These are phyloP conservation scores for Angomonas desouzai DNA, from an alignment of 208 protist species.

Conservation along the genomic window DNA sequence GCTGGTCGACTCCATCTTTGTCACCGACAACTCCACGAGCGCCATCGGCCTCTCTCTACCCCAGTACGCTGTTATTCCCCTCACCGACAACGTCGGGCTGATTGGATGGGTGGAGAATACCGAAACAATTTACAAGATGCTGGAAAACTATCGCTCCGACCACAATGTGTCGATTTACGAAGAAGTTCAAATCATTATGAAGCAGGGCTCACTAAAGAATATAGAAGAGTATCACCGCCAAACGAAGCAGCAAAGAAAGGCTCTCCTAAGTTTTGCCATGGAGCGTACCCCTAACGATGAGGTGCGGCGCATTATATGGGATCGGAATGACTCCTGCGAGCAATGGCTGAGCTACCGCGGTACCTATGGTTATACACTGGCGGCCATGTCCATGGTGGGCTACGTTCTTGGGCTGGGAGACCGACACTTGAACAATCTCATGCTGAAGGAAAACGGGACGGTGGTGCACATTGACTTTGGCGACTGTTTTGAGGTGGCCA, in stretches of 20 bases:
- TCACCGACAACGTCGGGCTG: constrained; percentile 98
- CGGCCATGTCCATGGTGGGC: constrained; percentile 99
- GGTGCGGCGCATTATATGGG: constrained; percentile 96
- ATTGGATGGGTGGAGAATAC: constrained; percentile 99
- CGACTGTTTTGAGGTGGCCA: constrained; percentile 99
- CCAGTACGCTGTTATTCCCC: constrained; percentile 98
- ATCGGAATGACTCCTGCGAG: constrained; percentile 96
- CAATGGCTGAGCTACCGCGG: constrained; percentile 98
- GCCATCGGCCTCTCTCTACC: constrained; percentile 92
- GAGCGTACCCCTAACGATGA: constrained; percentile 95
- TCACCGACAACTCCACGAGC: constrained; percentile 72
- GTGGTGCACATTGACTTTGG: constrained; percentile 99
- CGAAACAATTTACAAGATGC: constrained; percentile 94
- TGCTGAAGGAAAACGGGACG: constrained; percentile 98
- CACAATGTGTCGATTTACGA: constrained; percentile 79
- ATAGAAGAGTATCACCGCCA: constrained; percentile 87
- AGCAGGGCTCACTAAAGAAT: constrained; percentile 51
- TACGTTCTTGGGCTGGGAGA: constrained; percentile 99
- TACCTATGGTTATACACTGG: constrained; percentile 98
- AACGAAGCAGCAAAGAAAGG: constrained; percentile 68
- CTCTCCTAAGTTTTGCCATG: constrained; percentile 92
- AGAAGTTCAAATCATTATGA: constrained; percentile 80
- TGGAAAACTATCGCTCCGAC: constrained; percentile 71
- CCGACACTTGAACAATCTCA: constrained; percentile 99
- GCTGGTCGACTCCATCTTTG: constrained; percentile 98